Conservation (phyloP, 257 asterid species). For the Euphrasia confusa region DNA sequence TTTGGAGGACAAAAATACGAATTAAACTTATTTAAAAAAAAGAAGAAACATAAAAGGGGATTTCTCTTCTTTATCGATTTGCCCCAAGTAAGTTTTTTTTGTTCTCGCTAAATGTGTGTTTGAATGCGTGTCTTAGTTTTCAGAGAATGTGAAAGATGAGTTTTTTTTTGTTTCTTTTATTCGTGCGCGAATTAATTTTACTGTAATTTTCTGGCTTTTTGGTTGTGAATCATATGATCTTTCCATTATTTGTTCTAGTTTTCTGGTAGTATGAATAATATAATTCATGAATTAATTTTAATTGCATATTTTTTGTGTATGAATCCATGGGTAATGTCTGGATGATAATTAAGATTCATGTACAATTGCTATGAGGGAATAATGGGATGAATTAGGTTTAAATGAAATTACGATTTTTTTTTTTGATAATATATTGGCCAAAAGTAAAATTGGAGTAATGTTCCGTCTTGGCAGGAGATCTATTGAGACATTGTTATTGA, state of each 20-base stretch:
- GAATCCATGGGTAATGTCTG: neutral
- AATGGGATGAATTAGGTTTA: neutral
- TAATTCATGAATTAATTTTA: neutral
- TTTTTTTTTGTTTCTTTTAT: too few relatives aligned
- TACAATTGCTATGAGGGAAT: neutral
- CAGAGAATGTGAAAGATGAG: neutral
- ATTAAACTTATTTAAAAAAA: neutral
- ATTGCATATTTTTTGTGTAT: neutral
- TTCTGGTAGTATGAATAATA: neutral
- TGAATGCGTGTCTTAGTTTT: neutral
- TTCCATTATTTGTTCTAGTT: neutral
- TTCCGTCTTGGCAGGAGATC: neutral
- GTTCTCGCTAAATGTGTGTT: neutral
- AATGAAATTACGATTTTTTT: neutral
- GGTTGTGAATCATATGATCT: neutral
- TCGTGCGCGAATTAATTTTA: too few relatives aligned
- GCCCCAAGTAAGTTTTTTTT: constrained; percentile 17
- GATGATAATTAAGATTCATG: neutral
- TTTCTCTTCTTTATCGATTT: constrained; percentile 17
- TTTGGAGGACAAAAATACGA: neutral
- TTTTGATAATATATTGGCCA: neutral
- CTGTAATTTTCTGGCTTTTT: neutral
- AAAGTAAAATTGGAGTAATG: neutral
- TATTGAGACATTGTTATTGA: constrained; percentile 11
- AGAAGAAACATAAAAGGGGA: neutral